Percentiles rank a stretch among this genome's conserved stretches.
phyloP scores from a whole-genome alignment of 2,329 filamentous ascomycete species.

The Tolypocladium guangdongense region DNA sequence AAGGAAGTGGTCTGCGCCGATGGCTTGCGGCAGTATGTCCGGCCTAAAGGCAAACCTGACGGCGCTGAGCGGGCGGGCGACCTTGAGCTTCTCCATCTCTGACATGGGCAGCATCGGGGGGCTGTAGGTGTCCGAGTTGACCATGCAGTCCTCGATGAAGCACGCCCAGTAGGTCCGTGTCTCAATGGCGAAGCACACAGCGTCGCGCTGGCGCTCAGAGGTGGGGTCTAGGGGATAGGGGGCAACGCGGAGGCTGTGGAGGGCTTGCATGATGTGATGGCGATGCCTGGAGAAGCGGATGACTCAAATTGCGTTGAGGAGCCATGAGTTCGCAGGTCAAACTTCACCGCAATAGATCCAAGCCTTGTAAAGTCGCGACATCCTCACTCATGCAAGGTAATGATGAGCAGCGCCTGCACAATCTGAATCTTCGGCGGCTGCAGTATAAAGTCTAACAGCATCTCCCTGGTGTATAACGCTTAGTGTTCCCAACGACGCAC shows the following conservation, averaged over 20 bases:
- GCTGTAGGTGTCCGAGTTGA: conserved; percentile 29
- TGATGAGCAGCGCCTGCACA: conserved; percentile 27
- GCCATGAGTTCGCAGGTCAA: too few species aligned
- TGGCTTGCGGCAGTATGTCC: conserved; percentile 6
- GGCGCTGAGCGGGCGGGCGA: conserved; percentile 18
- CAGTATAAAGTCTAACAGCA: conserved; percentile 15
- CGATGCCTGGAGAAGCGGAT: conserved; percentile 15
- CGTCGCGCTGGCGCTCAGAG: conserved; percentile 8
- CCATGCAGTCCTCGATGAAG: conserved; percentile 33
- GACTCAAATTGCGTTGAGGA: neutral
- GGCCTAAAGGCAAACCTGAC: conserved; percentile 28
- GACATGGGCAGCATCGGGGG: conserved; percentile 24
- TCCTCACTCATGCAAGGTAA: conserved; percentile 31
- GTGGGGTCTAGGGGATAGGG: conserved; percentile 16
- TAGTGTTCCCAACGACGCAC: conserved; percentile 20
- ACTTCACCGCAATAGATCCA: conserved; percentile 28
- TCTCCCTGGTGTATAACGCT: conserved; percentile 15
- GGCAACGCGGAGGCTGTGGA: conserved; percentile 17
- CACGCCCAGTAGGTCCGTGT: conserved; percentile 33
- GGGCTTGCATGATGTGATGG: conserved; percentile 27
- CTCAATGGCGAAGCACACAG: conserved; percentile 18
- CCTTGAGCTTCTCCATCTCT: conserved; percentile 22
- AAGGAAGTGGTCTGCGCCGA: conserved; percentile 1
- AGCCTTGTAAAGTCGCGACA: conserved; percentile 27
- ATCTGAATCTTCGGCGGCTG: conserved; percentile 20